Base-by-base conservation (phyloP, 2,329 filamentous ascomycete species). In the Calonectria naviculata region DNA sequence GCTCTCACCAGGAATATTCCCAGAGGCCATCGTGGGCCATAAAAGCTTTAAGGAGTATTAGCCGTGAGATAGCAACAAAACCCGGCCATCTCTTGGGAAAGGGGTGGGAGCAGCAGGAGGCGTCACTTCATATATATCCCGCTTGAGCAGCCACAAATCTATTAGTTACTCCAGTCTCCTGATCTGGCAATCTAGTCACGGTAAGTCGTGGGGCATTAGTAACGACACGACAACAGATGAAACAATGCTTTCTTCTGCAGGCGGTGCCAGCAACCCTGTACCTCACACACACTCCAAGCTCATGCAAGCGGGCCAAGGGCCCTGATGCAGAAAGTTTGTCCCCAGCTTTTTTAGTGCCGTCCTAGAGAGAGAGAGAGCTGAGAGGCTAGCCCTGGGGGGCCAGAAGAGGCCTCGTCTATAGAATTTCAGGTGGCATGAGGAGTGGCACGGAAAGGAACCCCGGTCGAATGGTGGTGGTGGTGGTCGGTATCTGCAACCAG, bases 1-100 rank as follows among this genome's bases (percentile, higher is more conserved):
- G 74, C 78, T 85, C 52, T 82, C 79, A 17, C 77, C 79, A 15
- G 78, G 73, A 31, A 76, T 71, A 68, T 80, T 82, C 31, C 79
- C 80, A 36, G 78, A 77, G 28, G 74, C 76, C 78, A 80, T 80
- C 36, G 49, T 62, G 52, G 54, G 24, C 61, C 65, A 63, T 49
- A 6, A n/a, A 29, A 21, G n/a, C 28, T n/a, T 56, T 29, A 29
- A 21, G 38, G 29, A 44, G 28, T 17, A 44, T 60, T 52, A 15
- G 21, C 29, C n/a, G 46, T 26, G 21, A 54, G 36, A 31, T 24
- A 28, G 60, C 29, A 15, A 49, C 49, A 24, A 46, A 54, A 17
- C 28, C 66, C 17, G 9, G 26, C 46, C 34, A 28, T 3, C 31
- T 12, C 24, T 17, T n/a, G 17, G 46, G 42, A 36, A 21, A 21